These are phyloP conservation scores for Pseudogymnoascus destructans DNA, from an alignment of 2,329 filamentous ascomycete species.

Conservation along the genomic window DNA sequence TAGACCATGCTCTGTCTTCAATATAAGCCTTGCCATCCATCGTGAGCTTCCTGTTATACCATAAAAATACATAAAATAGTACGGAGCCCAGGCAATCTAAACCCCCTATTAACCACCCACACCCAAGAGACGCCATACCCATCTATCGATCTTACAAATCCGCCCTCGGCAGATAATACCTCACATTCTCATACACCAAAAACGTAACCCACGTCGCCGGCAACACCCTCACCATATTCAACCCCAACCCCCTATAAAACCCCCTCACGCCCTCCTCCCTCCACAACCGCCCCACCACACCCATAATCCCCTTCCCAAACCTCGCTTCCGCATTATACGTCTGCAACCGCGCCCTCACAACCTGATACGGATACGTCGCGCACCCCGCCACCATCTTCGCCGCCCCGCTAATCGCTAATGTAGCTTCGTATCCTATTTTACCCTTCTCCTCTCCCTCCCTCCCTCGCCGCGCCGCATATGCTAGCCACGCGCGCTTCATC, in stretches of 20 bases:
- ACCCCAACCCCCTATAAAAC: conserved; percentile 84
- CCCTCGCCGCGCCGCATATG: conserved; percentile 38
- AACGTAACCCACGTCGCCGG: conserved; percentile 96
- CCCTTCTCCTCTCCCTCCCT: conserved; percentile 2
- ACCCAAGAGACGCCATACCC: neutral
- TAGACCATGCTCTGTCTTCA: neutral
- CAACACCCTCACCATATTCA: conserved; percentile 80
- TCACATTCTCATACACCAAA: conserved; percentile 90
- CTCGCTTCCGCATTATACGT: conserved; percentile 67
- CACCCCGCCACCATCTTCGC: conserved; percentile 84
- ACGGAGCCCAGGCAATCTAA: neutral
- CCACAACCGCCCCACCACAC: conserved; percentile 65
- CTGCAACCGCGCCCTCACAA: conserved; percentile 77
- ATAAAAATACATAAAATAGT: neutral
- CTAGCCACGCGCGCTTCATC: conserved; percentile 35
- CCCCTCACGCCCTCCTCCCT: conserved; percentile 63
- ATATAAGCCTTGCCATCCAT: neutral
- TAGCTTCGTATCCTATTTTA: conserved; percentile 33
- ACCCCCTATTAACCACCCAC: neutral
- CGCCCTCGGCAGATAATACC: conserved; percentile 47
- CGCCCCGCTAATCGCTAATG: conserved; percentile 63
- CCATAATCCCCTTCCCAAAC: conserved; percentile 57
- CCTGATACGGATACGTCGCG: conserved; percentile 89
- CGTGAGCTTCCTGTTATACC: neutral
- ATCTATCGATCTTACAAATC: neutral